A percentile compares a stretch with the other conserved stretches of the same genome.
Evolutionary conservation across 192 early-diverging fungal species (phyloP).

Genomic region (Coemansia sp.): DNA sequence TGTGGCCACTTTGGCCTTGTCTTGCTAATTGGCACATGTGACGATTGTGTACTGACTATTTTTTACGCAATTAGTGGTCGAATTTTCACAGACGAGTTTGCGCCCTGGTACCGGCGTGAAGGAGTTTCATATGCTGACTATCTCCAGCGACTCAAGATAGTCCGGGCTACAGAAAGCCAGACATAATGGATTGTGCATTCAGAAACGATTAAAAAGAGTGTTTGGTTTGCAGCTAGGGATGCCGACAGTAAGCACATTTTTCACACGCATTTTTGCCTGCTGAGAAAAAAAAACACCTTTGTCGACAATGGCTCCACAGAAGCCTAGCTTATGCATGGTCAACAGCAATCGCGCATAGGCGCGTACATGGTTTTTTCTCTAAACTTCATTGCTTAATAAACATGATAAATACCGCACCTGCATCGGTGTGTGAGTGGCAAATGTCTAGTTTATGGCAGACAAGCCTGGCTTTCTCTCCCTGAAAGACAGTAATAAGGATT

Average conservation of each 20-base stretch:
- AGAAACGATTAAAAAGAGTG: neutral
- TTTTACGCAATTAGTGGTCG: slow-evolving; percentile 28
- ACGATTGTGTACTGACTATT: neutral
- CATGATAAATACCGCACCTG: no score
- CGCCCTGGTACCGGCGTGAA: slow-evolving; percentile 44
- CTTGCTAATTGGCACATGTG: slow-evolving; percentile 9
- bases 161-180: slow-evolving; percentile 31
- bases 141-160: slow-evolving; percentile 42
- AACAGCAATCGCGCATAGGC: no score
- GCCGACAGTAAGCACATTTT: neutral
- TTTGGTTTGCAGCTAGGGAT: neutral
- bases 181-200: neutral
- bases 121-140: slow-evolving; percentile 39
- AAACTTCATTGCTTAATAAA: no score
- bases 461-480: no score
- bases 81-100: slow-evolving; percentile 46
- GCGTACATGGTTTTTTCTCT: no score
- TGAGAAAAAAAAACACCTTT: neutral
- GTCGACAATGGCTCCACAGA: neutral
- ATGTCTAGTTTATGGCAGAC: no score
- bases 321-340: no score
- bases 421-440: no score
- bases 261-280: neutral
- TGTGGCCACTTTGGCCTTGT: slow-evolving; percentile 1
- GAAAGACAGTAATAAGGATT: no score